Base-by-base conservation (phyloP, 306 rosid genomes). In the Prosopis cineraria region DNA sequence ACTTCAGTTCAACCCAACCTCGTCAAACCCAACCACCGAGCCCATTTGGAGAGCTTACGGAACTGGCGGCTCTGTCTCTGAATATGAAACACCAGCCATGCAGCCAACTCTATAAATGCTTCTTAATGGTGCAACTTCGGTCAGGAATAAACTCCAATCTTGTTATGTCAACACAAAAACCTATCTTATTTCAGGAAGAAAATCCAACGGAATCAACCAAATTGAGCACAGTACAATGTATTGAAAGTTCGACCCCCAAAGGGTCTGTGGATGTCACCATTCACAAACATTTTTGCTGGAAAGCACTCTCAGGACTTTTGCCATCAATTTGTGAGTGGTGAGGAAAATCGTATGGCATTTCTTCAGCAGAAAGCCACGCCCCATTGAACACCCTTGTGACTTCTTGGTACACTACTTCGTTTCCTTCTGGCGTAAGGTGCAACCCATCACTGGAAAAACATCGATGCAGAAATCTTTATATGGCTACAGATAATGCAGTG, bases 401-500 rank as follows among this genome's bases (percentile, higher is more conserved):
- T 76, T 82, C 89, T 73, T 60, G 72, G 79, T 67, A 85, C 63
- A 91, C 84, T 53, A 87, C 83, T 24, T 74, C 87, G 77, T 95
- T 93, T 76, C 98, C 98, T 50, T 93, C 98, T 13, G 94, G 81
- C 72, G 96, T 90, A 76, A 95, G 86, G 75, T 93, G 99, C 89
- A 95, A 63, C 20, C 99, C 99, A 81, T 93, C 99, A 7, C 98
- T 95, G 85, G 13, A 72, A 78, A 79, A 73, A 34, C 79, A 77
- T 37, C 19, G 62, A 63, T 47, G 48, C 55, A 73, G 25, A 20
- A 45, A 37, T 25, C 19, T 67, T 74, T 36, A 67, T 67, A 53
- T 72, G 47, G 74, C 75, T 41, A 55, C 30, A 72, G 7, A 59
- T 47, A 55, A 34, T 68, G 24, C n/a, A 30, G 9, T 59, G 43